Evolutionary conservation across 306 rosid species (phyloP).

Genomic region (Ormosia semicastrata): DNA sequence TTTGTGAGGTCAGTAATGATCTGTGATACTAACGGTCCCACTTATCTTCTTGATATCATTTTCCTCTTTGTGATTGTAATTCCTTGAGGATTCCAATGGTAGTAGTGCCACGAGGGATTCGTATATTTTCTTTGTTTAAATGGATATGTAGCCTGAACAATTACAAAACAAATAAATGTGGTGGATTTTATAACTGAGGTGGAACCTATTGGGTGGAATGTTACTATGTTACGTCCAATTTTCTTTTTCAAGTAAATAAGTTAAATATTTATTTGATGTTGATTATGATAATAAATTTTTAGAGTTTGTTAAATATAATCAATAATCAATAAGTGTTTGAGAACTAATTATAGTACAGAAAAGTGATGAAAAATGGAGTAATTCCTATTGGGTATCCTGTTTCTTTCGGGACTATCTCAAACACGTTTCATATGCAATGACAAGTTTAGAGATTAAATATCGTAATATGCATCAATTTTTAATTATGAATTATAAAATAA

Average conservation of each 20-base stretch:
- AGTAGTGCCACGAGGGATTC: constrained; percentile 21
- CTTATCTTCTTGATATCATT: constrained; percentile 39
- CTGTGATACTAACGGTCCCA: constrained; percentile 41
- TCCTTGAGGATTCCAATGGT: constrained; percentile 3
- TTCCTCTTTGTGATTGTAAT: constrained; percentile 36
- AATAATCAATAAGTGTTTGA: too few relatives aligned
- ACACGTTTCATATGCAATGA: too few relatives aligned
- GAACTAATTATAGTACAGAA: too few relatives aligned
- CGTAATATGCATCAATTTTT: too few relatives aligned
- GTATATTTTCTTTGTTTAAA: not conserved
- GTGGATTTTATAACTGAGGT: not conserved
- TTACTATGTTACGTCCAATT: not conserved
- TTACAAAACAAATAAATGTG: not conserved
- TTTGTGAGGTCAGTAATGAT: constrained; percentile 38
- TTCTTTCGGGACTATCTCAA: too few relatives aligned
- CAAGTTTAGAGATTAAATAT: too few relatives aligned
- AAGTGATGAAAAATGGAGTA: too few relatives aligned
- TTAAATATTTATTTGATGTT: too few relatives aligned
- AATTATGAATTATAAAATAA: too few relatives aligned
- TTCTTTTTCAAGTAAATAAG: not conserved
- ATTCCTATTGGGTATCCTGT: too few relatives aligned
- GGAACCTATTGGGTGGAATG: not conserved
- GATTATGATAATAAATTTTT: too few relatives aligned
- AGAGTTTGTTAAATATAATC: too few relatives aligned
- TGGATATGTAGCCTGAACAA: not conserved